Evolutionary conservation across 2,329 filamentous ascomycete species (phyloP), one percentile per base, ranked within the genome.

Genomic region (Amesomyces nigricolor): DNA sequence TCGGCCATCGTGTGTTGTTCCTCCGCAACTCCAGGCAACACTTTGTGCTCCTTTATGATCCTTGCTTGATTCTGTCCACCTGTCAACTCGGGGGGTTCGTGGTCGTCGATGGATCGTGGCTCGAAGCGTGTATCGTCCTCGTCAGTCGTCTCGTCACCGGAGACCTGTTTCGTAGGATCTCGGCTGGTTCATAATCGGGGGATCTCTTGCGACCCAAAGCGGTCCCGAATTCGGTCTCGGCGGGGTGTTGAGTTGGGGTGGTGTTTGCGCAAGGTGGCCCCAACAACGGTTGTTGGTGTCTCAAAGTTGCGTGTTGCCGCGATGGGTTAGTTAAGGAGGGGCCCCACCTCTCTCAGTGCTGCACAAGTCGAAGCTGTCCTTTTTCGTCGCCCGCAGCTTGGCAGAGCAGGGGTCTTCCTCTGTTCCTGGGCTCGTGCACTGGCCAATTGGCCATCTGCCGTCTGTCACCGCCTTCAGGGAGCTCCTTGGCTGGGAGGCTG

Each of bases 1-100:
- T 80, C 76, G 57, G 67, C 59, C 68, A 71, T 71, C 29, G 43
- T 54, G 9, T n/a, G 22, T 8, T 10, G 22, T 38, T 19, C 11
- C 32, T 38, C 13, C 22, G 40, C 37, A 30, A 40, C 11, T 37
- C 46, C 6, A 26, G 22, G 22, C 22, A 26, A 26, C 22, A 26
- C 22, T 26, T 26, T 26, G 22, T 26, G 22, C 4, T 47, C 22
- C 22, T 6, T 26, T 1, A 26, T 37, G 4, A 19, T 8, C 17
- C 9, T 35, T 13, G 11, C 6, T 2, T 19, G 2, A 2, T 5
- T 11, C 29, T 7, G 10, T 19, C 14, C 22, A 35, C 8, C 14
- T 14, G 19, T 40, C 42, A 6, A 37, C n/a, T 26, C 51, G 14
- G 38, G 13, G 47, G 37, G 32, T 29, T 47, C 46, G 30, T 19